Evolutionary conservation across 257 asterid genomes (phyloP).

Genomic region (Nicotiana obtusifolia): DNA sequence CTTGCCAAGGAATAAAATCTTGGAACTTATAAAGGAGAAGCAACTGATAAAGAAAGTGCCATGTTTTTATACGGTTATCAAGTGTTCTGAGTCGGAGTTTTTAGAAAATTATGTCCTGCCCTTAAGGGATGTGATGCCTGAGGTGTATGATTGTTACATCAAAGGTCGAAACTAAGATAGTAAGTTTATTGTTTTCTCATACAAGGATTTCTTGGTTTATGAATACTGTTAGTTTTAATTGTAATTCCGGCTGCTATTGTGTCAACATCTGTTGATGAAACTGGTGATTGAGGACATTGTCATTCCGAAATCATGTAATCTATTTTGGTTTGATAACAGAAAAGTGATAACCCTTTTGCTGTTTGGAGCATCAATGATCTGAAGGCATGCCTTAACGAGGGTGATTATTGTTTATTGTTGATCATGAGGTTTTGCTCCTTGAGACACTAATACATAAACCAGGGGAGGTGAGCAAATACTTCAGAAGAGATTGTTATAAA

Average conservation of each 20-base stretch:
- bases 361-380: background rate
- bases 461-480: background rate
- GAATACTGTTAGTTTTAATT: background rate
- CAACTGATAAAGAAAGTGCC: background rate
- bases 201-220: background rate
- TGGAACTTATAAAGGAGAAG: constrained; percentile 10
- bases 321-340: background rate
- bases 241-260: background rate
- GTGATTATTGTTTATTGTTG: background rate
- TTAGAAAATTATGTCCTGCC: constrained; percentile 14
- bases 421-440: background rate
- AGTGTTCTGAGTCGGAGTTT: constrained; percentile 7
- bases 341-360: background rate
- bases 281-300: background rate
- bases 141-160: background rate
- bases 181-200: background rate
- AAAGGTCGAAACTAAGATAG: background rate
- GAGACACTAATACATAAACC: background rate
- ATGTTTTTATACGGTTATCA: background rate
- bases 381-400: background rate
- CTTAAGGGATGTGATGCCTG: constrained; percentile 19
- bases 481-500: background rate
- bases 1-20: constrained; percentile 1
- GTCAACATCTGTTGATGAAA: background rate
- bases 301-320: background rate